These are phyloP conservation scores for Gossypium bickii DNA, from an alignment of 345 rosid genomes.

Conservation along the genomic window DNA sequence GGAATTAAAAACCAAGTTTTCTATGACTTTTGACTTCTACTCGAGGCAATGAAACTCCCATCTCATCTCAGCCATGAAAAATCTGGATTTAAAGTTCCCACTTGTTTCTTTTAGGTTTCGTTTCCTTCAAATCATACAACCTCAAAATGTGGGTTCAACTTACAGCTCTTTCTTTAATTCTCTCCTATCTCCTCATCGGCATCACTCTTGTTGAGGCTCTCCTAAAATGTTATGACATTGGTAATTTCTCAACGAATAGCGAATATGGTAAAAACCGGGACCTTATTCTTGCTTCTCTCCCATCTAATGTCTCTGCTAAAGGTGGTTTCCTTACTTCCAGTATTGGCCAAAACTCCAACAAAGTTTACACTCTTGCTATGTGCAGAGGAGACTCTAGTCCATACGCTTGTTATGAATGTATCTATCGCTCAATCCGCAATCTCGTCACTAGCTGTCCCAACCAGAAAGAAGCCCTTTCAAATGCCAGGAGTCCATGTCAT, in stretches of 20 bases:
- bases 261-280: slow-evolving; percentile 17
- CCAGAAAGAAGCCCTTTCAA: slow-evolving; percentile 15
- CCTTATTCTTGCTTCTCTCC: slow-evolving; percentile 7
- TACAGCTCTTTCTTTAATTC: too few relatives aligned
- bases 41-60: too few relatives aligned
- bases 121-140: too few relatives aligned
- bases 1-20: too few relatives aligned
- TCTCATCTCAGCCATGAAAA: too few relatives aligned
- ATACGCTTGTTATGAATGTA: neutral
- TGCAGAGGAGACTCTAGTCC: slow-evolving; percentile 9
- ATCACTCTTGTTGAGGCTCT: neutral
- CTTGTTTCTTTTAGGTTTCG: too few relatives aligned
- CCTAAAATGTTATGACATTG: neutral
- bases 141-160: too few relatives aligned
- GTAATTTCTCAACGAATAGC: slow-evolving; percentile 18
- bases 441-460: slow-evolving; percentile 17
- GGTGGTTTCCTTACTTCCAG: slow-evolving; percentile 17
- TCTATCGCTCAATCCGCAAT: neutral
- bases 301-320: neutral
- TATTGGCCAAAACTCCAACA: slow-evolving; percentile 13
- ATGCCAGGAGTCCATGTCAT: neutral
- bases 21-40: too few relatives aligned
- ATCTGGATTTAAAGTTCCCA: too few relatives aligned
- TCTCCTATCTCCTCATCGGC: too few relatives aligned
- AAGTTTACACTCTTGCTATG: slow-evolving; percentile 18